Conservation (phyloP, 2,329 filamentous ascomycete genomes). For the Hymenotorrendiella dingleyae region DNA sequence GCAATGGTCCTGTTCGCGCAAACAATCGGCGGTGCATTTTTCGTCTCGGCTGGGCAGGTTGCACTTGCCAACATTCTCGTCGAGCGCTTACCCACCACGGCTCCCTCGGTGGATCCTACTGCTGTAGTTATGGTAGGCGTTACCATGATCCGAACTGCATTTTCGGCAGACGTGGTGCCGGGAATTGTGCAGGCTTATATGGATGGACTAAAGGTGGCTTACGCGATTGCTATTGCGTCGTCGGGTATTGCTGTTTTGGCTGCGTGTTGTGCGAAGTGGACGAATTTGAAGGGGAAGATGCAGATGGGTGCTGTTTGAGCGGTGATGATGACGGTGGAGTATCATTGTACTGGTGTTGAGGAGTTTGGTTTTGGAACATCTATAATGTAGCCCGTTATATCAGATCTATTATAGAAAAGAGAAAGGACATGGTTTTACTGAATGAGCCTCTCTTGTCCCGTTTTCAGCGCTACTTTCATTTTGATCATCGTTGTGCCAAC, state of each 20-base stretch:
- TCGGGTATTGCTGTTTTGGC: slow-evolving; percentile 36
- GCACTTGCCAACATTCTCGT: slow-evolving; percentile 43
- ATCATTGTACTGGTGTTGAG: no score
- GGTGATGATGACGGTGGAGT: no score
- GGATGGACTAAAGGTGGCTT: slow-evolving; percentile 55
- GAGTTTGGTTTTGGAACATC: no score
- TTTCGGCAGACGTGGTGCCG: slow-evolving; percentile 42
- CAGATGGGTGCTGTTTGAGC: slow-evolving; percentile 18
- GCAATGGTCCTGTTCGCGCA: slow-evolving; percentile 43
- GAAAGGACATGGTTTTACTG: no score
- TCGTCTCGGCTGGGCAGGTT: slow-evolving; percentile 43
- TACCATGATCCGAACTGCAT: slow-evolving; percentile 49
- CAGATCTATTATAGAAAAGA: no score
- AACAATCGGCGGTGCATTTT: slow-evolving; percentile 44
- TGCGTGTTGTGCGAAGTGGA: slow-evolving; percentile 34
- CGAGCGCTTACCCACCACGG: slow-evolving; percentile 29
- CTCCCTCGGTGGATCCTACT: slow-evolving; percentile 33
- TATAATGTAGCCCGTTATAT: no score
- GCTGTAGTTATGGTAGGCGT: slow-evolving; percentile 40
- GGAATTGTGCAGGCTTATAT: slow-evolving; percentile 58
- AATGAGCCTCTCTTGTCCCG: no score
- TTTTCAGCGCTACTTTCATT: no score
- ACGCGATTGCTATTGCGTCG: slow-evolving; percentile 50
- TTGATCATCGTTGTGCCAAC: no score
- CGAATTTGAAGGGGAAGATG: slow-evolving; percentile 26